A percentile compares a stretch with the other conserved stretches of the same genome.
phyloP scores from a whole-genome alignment of 352 stramenopile species.

The Globisporangium heterothallicum region DNA sequence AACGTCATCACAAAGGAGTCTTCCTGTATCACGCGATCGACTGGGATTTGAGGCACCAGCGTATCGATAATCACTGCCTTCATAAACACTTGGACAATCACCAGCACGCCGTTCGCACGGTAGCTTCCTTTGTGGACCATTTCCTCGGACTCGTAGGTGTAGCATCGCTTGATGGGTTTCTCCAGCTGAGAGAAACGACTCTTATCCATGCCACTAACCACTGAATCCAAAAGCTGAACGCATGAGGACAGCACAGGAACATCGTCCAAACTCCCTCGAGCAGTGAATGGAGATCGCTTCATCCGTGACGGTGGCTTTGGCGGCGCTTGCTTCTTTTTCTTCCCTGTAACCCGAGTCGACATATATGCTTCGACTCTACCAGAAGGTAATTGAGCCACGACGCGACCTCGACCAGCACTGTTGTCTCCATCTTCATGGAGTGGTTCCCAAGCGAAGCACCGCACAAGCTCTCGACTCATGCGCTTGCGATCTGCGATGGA shows the following conservation, averaged over 20 bases:
- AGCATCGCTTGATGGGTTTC: conserved; percentile 14
- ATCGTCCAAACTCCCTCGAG: conserved; percentile 12
- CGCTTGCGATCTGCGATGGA: conserved; percentile 7
- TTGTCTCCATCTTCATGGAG: neutral
- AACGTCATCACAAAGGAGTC: conserved; percentile 59
- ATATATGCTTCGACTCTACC: conserved; percentile 18
- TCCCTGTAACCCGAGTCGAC: conserved; percentile 9
- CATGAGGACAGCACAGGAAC: conserved; percentile 29
- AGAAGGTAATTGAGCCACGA: conserved; percentile 27
- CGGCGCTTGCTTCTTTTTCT: conserved; percentile 2
- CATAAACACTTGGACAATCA: conserved; percentile 56
- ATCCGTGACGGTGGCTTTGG: neutral
- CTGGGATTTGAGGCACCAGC: conserved; percentile 26
- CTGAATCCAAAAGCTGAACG: conserved; percentile 35
- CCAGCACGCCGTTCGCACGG: conserved; percentile 43
- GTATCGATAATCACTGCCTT: conserved; percentile 28
- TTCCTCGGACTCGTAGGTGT: conserved; percentile 54
- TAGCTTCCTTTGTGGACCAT: conserved; percentile 55
- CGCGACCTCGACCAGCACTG: conserved; percentile 10
- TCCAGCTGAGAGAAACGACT: neutral
- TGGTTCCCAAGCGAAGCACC: conserved; percentile 29
- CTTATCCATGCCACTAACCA: conserved; percentile 10
- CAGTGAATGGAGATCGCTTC: conserved; percentile 24
- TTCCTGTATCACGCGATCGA: conserved; percentile 36
- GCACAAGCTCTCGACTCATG: conserved; percentile 24